These are phyloP conservation scores for Fagopyrum homotropicum DNA, from an alignment of 148 eudicot species.

Conservation along the genomic window DNA sequence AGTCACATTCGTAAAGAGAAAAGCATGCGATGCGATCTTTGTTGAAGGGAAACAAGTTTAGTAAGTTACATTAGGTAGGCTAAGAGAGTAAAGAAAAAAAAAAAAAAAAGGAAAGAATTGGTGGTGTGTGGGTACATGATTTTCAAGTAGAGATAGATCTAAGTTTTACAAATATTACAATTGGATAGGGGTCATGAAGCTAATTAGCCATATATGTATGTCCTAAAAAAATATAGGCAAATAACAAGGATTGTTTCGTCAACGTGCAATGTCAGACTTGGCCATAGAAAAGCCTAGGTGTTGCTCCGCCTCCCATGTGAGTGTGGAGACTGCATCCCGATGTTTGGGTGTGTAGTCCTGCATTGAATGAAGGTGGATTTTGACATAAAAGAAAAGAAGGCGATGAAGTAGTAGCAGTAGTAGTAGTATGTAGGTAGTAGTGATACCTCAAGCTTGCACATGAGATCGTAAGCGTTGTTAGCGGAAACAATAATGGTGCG, in stretches of 20 bases:
- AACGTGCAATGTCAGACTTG: conserved; percentile 65
- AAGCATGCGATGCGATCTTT: neutral
- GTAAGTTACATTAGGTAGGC: neutral
- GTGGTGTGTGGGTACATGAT: neutral
- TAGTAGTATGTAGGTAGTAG: neutral
- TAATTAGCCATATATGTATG: neutral
- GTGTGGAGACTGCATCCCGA: conserved; percentile 35
- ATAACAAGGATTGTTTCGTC: conserved; percentile 13
- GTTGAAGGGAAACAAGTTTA: neutral
- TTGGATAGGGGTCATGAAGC: neutral
- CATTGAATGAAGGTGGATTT: neutral
- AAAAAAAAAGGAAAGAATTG: neutral
- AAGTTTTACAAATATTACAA: neutral
- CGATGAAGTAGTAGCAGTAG: neutral
- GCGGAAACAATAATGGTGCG: conserved; percentile 88
- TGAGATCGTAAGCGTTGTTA: conserved; percentile 76
- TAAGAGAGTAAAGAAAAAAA: neutral
- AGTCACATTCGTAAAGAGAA: neutral
- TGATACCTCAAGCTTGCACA: conserved; percentile 81
- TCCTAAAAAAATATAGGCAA: conserved; percentile 1
- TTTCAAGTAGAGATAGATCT: neutral
- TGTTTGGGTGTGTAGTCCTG: conserved; percentile 70
- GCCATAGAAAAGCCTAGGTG: conserved; percentile 45
- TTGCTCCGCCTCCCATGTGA: conserved; percentile 93
- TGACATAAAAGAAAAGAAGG: neutral